These are phyloP conservation scores for Vigna reflexopilosa DNA, from an alignment of 306 rosid genomes.

Conservation along the genomic window DNA sequence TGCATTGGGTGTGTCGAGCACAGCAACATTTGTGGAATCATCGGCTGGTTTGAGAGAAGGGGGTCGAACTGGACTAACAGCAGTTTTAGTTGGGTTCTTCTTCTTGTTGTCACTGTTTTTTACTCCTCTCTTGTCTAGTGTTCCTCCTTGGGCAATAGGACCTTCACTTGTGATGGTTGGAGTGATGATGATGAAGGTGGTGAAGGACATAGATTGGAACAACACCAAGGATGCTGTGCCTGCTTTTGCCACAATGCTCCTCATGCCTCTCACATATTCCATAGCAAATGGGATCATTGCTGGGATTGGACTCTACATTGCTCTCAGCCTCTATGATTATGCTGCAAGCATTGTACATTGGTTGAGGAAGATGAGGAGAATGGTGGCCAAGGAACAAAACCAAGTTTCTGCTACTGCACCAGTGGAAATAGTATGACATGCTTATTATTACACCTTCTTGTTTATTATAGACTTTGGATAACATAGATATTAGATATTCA, in stretches of 20 bases:
- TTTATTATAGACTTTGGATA: conserved; percentile 26
- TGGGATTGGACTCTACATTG: conserved; percentile 80
- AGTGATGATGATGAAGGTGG: conserved; percentile 96
- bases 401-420: conserved; percentile 79
- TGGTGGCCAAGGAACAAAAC: conserved; percentile 71
- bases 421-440: conserved; percentile 56
- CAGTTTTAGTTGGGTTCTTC: conserved; percentile 67
- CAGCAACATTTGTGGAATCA: conserved; percentile 82
- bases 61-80: conserved; percentile 86
- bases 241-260: conserved; percentile 77
- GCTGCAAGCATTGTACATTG: conserved; percentile 48
- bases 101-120: conserved; percentile 79
- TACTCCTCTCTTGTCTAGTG: conserved; percentile 77
- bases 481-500: neutral
- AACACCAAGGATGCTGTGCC: conserved; percentile 74
- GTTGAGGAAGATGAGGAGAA: conserved; percentile 67
- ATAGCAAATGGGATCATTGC: conserved; percentile 87
- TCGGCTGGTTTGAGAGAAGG: conserved; percentile 89
- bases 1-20: conserved; percentile 68
- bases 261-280: conserved; percentile 94
- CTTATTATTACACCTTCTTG: neutral
- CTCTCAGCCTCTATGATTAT: conserved; percentile 69
- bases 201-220: conserved; percentile 85
- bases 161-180: conserved; percentile 93
- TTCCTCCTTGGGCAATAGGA: conserved; percentile 97